Evolutionary conservation across 345 rosid genomes (phyloP), one percentile per base, ranked within the genome.

Genomic region (Tarenaya hassleriana): DNA sequence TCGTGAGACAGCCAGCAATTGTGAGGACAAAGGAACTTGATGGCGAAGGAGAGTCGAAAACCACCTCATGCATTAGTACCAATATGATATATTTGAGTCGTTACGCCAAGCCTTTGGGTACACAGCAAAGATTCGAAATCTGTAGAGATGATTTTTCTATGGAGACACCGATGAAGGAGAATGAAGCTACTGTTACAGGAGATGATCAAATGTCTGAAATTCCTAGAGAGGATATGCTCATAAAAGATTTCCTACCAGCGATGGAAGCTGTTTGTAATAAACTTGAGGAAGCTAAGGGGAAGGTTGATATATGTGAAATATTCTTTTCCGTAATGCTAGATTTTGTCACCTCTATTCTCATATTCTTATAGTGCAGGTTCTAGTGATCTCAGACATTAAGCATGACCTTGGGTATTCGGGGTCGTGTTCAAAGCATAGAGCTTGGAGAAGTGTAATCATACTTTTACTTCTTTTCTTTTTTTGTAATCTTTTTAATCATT

Each of bases 371-470:
- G 58, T 78, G 67, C 66, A 88, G 97, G 91, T 81, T 63, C 88
- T 88, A 59, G 88, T 88, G 64, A 75, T 92, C 62, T 70, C 95
- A 57, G 97, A 92, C 76, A 63, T 92, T 48, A 92, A 92, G 71
- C 76, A 60, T 33, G 78, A 72, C 71, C 90, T 92, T 60, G 95
- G 94, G 55, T 88, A 92, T 60, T 55, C 48, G 29, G 83, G 94
- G 68, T 59, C 76, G 40, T 52, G 58, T 37, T 32, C 68, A 15
- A 82, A 83, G 39, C 90, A 88, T 59, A 81, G 70, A 68, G 78
- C 88, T 61, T 92, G 95, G 98, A 85, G 91, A 79, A 69, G 62
- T 70, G 97, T 88, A 76, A 75, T 68, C 41, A 8, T 50, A n/a
- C 41, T 10, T 35, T 37, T 27, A 7, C 44, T 13, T 31, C n/a